A percentile compares a stretch with the other conserved stretches of the same genome.
phyloP scores from a whole-genome alignment of 345 rosid genomes.

The Citrus medica region DNA sequence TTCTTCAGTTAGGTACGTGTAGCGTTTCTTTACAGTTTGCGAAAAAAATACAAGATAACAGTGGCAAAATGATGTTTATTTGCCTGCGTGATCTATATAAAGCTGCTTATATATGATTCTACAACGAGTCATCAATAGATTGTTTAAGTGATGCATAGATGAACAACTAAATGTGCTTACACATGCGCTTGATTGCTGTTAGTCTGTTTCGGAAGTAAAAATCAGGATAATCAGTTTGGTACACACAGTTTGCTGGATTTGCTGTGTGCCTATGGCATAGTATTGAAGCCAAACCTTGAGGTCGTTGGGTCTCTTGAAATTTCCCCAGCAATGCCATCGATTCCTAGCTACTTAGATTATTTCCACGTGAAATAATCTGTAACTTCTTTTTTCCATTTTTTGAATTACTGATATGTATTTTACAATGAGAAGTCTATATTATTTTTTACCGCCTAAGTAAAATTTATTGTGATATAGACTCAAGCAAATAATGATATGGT shows the following conservation, averaged over 20 bases:
- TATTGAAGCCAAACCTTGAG: background rate
- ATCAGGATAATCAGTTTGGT: background rate
- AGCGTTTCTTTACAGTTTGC: constrained; percentile 5
- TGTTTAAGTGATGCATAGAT: too few relatives aligned
- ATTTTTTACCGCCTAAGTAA: too few relatives aligned
- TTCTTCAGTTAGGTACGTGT: background rate
- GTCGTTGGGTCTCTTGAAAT: background rate
- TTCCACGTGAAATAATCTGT: background rate
- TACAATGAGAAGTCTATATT: too few relatives aligned
- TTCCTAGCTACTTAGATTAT: background rate
- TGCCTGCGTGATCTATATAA: background rate
- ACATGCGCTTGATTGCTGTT: too few relatives aligned
- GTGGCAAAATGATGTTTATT: background rate
- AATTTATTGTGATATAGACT: background rate
- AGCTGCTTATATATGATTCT: background rate
- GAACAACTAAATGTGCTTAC: too few relatives aligned
- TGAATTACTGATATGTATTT: background rate
- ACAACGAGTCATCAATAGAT: too few relatives aligned
- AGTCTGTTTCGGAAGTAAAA: too few relatives aligned
- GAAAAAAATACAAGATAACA: background rate
- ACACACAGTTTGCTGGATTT: background rate
- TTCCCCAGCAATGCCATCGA: background rate
- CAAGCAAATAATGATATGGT: too few relatives aligned
- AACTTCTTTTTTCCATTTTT: background rate
- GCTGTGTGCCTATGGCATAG: background rate